Percentiles rank a stretch among this genome's conserved stretches.
Evolutionary conservation across 1,139 yeast species (phyloP).

Genomic region (Scheffersomyces illinoinensis): DNA sequence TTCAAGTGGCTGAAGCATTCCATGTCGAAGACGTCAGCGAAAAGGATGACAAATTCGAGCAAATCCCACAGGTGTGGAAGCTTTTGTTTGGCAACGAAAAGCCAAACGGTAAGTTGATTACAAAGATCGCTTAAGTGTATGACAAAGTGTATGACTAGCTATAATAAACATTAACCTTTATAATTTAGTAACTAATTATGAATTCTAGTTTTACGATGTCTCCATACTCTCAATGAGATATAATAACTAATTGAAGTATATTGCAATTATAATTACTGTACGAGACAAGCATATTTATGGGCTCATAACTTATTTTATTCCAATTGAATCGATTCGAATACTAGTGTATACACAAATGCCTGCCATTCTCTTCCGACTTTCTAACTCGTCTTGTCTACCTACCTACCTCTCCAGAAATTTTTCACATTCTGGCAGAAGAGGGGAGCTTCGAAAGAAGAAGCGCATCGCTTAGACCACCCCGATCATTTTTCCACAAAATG

Average conservation of each 20-base stretch:
- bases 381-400: neutral
- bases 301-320: no score
- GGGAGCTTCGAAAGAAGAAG: neutral
- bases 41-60: slow-evolving; percentile 19
- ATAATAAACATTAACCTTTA: neutral
- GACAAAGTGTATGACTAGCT: neutral
- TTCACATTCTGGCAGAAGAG: neutral
- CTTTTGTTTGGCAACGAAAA: slow-evolving; percentile 31
- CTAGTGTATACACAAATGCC: neutral
- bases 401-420: neutral
- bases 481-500: neutral
- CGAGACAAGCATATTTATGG: neutral
- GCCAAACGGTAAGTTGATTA: slow-evolving; percentile 37
- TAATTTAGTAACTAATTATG: neutral
- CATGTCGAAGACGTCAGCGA: slow-evolving; percentile 27
- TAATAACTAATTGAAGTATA: no score
- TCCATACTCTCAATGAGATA: neutral
- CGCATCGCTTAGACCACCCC: neutral
- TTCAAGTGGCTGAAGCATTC: slow-evolving; percentile 28
- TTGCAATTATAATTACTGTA: neutral
- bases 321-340: neutral
- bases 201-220: neutral
- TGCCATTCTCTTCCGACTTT: neutral
- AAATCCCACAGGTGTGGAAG: slow-evolving; percentile 32
- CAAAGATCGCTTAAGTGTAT: slow-evolving; percentile 24